Evolutionary conservation across 805 yeast species (phyloP).

Genomic region (Yarrowia sp.): DNA sequence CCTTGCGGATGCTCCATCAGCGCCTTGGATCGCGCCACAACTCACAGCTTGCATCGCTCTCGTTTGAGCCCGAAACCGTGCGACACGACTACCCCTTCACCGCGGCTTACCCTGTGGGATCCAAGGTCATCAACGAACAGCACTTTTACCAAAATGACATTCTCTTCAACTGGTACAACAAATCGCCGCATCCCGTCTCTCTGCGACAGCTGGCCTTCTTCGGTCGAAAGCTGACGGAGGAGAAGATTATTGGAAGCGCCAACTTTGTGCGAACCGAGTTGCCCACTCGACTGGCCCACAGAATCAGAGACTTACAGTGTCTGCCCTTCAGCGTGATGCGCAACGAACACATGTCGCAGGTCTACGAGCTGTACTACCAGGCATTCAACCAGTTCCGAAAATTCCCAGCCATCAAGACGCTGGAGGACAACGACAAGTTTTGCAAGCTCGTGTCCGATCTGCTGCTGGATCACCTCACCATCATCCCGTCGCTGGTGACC

Average conservation of each 20-base stretch:
- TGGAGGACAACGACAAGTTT: constrained; percentile 74
- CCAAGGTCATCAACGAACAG: constrained; percentile 55
- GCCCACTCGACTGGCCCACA: constrained; percentile 77
- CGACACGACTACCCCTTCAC: constrained; percentile 18
- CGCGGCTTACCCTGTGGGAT: constrained; percentile 38
- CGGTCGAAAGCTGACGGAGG: constrained; percentile 73
- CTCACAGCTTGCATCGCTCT: constrained; percentile 20
- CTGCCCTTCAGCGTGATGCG: constrained; percentile 81
- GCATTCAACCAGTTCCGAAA: constrained; percentile 83
- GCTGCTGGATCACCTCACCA: constrained; percentile 70
- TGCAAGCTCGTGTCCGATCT: constrained; percentile 61
- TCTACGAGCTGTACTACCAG: constrained; percentile 83
- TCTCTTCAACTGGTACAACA: constrained; percentile 58
- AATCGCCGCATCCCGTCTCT: constrained; percentile 84
- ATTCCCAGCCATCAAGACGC: constrained; percentile 60
- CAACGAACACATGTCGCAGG: constrained; percentile 81
- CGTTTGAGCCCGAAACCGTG: constrained; percentile 23
- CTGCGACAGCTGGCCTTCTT: constrained; percentile 86
- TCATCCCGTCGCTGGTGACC: constrained; percentile 86
- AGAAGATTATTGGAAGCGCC: constrained; percentile 77
- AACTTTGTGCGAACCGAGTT: constrained; percentile 84
- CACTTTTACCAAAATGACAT: constrained; percentile 85
- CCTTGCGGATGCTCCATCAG: neutral
- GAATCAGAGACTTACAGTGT: constrained; percentile 73
- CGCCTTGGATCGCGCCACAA: neutral